A percentile compares a stretch with the other conserved stretches of the same genome.
Conservation (phyloP, 2,329 filamentous ascomycete species). For the Elsinoe perseae region DNA sequence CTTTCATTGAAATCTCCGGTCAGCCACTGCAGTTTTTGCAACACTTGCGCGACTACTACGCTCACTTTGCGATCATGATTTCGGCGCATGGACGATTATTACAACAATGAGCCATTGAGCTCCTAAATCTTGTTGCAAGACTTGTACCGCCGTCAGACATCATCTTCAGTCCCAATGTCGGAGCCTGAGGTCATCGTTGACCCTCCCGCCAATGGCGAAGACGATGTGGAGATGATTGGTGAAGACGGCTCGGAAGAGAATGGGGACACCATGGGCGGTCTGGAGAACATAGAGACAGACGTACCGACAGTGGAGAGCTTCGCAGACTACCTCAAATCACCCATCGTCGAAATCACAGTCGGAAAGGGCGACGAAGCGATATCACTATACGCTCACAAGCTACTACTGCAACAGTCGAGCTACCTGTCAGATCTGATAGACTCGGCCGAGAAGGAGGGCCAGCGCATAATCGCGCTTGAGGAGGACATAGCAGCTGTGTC, state of each 20-base stretch:
- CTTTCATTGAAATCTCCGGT: neutral
- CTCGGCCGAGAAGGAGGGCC: slow-evolving; percentile 23
- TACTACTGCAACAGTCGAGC: slow-evolving; percentile 64
- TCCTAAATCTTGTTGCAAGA: neutral
- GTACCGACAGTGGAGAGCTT: slow-evolving; percentile 36
- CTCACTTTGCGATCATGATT: neutral
- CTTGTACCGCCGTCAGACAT: neutral
- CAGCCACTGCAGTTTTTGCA: neutral
- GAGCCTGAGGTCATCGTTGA: slow-evolving; percentile 28
- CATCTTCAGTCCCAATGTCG: slow-evolving; percentile 28
- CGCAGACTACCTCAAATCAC: slow-evolving; percentile 42
- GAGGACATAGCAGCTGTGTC: slow-evolving; percentile 67
- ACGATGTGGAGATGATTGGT: slow-evolving; percentile 46
- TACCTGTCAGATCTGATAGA: slow-evolving; percentile 55
- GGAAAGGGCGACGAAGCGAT: slow-evolving; percentile 50
- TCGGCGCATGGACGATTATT: neutral
- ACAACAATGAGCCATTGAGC: neutral
- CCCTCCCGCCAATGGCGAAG: slow-evolving; percentile 26
- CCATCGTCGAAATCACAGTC: slow-evolving; percentile 40
- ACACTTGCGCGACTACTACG: neutral
- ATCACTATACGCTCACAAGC: slow-evolving; percentile 71
- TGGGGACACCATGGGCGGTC: slow-evolving; percentile 28
- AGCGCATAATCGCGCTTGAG: slow-evolving; percentile 59
- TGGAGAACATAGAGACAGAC: slow-evolving; percentile 38
- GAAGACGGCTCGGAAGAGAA: slow-evolving; percentile 21